Conservation (phyloP, 2,329 filamentous ascomycete species). For the Pyricularia sp. region DNA sequence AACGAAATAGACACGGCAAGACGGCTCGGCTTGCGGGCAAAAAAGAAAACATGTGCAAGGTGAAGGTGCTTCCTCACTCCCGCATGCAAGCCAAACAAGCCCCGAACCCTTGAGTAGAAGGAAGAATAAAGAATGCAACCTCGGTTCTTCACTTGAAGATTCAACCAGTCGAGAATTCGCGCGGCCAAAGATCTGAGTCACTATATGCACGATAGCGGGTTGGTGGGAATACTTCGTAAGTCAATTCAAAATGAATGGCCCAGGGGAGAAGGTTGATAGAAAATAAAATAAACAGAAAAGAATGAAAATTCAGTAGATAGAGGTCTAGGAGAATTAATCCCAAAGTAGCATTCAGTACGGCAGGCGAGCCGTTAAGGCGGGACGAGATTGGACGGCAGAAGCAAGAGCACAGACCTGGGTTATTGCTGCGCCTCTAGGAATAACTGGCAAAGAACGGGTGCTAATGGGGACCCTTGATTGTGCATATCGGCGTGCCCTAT, state of each 20-base stretch:
- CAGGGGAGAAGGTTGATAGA: background rate
- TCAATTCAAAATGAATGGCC: background rate
- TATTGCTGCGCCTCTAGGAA: background rate
- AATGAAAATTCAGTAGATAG: background rate
- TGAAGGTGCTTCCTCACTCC: background rate
- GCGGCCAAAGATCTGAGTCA: background rate
- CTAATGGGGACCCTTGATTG: constrained; percentile 19
- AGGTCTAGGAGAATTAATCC: background rate
- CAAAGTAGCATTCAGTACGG: background rate
- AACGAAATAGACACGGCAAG: background rate
- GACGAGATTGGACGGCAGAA: constrained; percentile 2
- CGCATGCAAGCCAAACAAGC: background rate
- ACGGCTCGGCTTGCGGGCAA: background rate
- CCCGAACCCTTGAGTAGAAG: background rate
- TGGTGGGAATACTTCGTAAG: background rate
- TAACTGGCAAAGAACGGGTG: background rate
- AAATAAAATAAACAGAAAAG: background rate
- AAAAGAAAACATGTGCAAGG: background rate
- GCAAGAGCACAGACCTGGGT: background rate
- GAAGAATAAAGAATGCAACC: no score
- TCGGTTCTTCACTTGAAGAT: background rate
- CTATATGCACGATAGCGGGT: background rate
- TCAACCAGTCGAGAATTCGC: background rate
- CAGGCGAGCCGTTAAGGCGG: constrained; percentile 4
- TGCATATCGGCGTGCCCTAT: constrained; percentile 27